Conservation (phyloP, 768 basidiomycete genomes). For the Podaxis sp. region DNA sequence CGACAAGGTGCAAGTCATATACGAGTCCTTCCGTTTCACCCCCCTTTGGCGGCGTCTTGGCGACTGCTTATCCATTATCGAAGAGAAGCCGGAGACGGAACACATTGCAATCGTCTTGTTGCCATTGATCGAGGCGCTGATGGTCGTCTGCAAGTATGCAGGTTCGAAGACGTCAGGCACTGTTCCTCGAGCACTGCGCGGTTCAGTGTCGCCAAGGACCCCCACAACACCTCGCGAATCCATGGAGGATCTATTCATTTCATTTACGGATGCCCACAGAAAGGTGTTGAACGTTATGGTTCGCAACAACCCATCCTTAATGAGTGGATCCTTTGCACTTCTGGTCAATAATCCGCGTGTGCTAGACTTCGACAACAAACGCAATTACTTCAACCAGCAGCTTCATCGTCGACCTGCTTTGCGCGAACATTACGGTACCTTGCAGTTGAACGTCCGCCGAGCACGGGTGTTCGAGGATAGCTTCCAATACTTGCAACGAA, state of each 20-base stretch:
- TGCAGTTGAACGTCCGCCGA: slow-evolving; percentile 87
- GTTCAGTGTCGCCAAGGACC: slow-evolving; percentile 65
- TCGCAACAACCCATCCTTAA: slow-evolving; percentile 94
- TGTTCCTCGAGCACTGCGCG: slow-evolving; percentile 49
- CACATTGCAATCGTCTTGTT: slow-evolving; percentile 90
- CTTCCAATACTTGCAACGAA: slow-evolving; percentile 85
- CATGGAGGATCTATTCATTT: slow-evolving; percentile 88
- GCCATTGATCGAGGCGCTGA: slow-evolving; percentile 92
- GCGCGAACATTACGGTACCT: slow-evolving; percentile 76
- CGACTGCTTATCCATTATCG: slow-evolving; percentile 82
- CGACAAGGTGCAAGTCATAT: slow-evolving; percentile 84
- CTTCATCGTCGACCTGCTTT: slow-evolving; percentile 77
- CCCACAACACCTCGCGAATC: slow-evolving; percentile 67
- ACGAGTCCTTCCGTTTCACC: slow-evolving; percentile 87
- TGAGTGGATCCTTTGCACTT: slow-evolving; percentile 97
- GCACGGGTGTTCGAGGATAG: slow-evolving; percentile 97
- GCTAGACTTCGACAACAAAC: slow-evolving; percentile 99
- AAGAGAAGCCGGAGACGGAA: slow-evolving; percentile 73
- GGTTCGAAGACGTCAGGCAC: slow-evolving; percentile 54
- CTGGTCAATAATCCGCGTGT: slow-evolving; percentile 95
- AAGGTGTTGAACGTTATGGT: slow-evolving; percentile 97
- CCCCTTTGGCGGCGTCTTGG: slow-evolving; percentile 86
- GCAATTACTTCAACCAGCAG: slow-evolving; percentile 92
- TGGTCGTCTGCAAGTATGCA: slow-evolving; percentile 98
- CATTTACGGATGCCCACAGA: slow-evolving; percentile 90